Evolutionary conservation across 371 early-diverging fungal species (phyloP), one percentile per base, ranked within the genome.

Genomic region (Mucor plumbeus): DNA sequence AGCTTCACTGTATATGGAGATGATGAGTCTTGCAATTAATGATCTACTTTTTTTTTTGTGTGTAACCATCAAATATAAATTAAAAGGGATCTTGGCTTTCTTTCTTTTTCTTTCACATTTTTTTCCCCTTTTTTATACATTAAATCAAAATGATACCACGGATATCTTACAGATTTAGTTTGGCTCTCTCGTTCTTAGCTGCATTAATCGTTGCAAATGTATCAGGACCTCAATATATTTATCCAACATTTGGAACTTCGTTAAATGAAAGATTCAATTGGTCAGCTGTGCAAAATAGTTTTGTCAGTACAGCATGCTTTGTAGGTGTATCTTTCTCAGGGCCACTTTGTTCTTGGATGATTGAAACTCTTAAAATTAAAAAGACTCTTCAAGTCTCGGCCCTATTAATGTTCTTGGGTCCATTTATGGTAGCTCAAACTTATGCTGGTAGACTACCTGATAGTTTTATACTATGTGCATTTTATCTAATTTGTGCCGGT

Each of bases 201-300:
- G 80, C 82, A 39, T 57, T 79, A 14, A 34, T 79, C 13, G 76
- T 77, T 17, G 80, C 82, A 57, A 79, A 76, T 56, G 73, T 82
- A 53, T 77, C 80, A 40, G 82, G 82, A 3, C 80, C 82, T 19
- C 82, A 82, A 67, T 82, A 82, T 39, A 75, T 82, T 31, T 82
- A 76, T 64, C 82, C 82, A 13, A 70, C 75, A 17, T 79, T 74
- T 53, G 80, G 82, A 7, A 76, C 76, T 38, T 65, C 76, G 7
- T 59, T 82, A 14, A 65, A 78, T 15, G 67, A 76, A 33, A 59
- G 72, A 19, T 79, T 82, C 39, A 58, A 70, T 21, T 82, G 82
- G 82, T 57, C 78, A 21, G 75, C 78, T 13, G 13, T 82, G 15
- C 72, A 79, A 36, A 76, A 78, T 53, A 82, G 82, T 66, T 38